phyloP scores from a whole-genome alignment of 1,284 basidiomycete species.

The Rhodotorula sp. region DNA sequence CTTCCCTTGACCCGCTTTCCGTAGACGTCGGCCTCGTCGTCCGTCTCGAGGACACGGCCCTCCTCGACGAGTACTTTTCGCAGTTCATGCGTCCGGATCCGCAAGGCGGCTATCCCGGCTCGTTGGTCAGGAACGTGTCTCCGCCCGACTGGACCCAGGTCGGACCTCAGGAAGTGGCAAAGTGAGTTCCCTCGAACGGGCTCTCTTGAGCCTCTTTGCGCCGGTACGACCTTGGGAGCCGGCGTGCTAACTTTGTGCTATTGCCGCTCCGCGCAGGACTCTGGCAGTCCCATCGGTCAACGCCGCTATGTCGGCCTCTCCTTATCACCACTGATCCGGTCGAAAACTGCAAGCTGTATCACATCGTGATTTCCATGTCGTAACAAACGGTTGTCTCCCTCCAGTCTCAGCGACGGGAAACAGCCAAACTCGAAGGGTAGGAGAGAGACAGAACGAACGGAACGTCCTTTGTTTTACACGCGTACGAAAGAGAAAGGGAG shows the following conservation, averaged over 20 bases:
- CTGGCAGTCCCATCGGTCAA: slow-evolving; percentile 10
- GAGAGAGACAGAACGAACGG: no score
- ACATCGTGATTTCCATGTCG: no score
- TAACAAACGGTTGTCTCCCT: no score
- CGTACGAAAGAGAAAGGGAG: no score
- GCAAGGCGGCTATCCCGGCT: slow-evolving; percentile 25
- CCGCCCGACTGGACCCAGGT: slow-evolving; percentile 38
- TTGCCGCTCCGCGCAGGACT: not conserved
- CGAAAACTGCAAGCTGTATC: no score
- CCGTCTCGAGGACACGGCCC: slow-evolving; percentile 35
- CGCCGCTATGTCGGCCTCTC: not conserved
- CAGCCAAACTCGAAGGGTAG: no score
- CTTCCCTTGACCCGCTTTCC: not conserved
- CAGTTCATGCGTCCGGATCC: slow-evolving; percentile 34
- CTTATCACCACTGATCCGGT: no score
- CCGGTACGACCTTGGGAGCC: no score
- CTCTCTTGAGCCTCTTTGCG: no score
- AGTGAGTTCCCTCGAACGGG: not conserved
- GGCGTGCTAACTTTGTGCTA: not conserved
- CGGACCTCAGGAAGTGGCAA: slow-evolving; percentile 8
- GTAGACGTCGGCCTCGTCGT: slow-evolving; percentile 40
- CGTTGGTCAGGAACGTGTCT: slow-evolving; percentile 10
- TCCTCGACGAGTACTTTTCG: slow-evolving; percentile 41
- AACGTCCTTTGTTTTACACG: no score
- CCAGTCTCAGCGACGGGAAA: no score